phyloP scores from a whole-genome alignment of 2,329 filamentous ascomycete genomes.

The Aspergillus japonicus region DNA sequence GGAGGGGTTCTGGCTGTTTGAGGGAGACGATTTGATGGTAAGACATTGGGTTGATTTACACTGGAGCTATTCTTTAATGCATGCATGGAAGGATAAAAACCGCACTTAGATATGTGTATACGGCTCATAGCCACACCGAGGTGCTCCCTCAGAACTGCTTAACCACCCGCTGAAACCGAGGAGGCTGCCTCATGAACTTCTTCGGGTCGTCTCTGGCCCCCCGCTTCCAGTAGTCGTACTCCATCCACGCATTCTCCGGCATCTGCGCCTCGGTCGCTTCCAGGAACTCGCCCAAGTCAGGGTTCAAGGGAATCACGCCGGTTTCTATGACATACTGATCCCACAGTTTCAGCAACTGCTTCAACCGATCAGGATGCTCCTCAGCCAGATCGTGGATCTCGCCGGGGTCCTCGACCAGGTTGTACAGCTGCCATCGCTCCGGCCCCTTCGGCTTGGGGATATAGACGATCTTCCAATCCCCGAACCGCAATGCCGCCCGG shows the following conservation, averaged over 20 bases:
- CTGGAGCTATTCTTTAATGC: too few species aligned
- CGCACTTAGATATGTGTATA: too few species aligned
- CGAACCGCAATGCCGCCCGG: slow-evolving; percentile 54
- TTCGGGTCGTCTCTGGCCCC: slow-evolving; percentile 51
- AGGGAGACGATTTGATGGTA: too few species aligned
- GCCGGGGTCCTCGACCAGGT: slow-evolving; percentile 53
- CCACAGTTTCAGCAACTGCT: slow-evolving; percentile 55
- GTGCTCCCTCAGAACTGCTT: slow-evolving; percentile 30
- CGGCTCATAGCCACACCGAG: too few species aligned
- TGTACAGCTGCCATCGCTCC: slow-evolving; percentile 59
- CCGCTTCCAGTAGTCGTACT: slow-evolving; percentile 64
- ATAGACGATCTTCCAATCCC: slow-evolving; percentile 59
- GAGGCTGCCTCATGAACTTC: slow-evolving; percentile 43
- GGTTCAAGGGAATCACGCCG: slow-evolving; percentile 59
- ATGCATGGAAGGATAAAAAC: too few species aligned
- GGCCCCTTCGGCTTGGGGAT: slow-evolving; percentile 57
- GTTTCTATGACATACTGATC: slow-evolving; percentile 60
- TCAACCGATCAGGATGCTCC: slow-evolving; percentile 44
- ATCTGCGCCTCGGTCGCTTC: slow-evolving; percentile 64
- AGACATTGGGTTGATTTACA: too few species aligned
- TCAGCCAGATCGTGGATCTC: slow-evolving; percentile 50
- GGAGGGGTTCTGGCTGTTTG: too few species aligned
- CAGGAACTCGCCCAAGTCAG: slow-evolving; percentile 58
- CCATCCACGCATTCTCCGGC: slow-evolving; percentile 65
- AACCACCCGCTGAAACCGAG: slow-evolving; percentile 36